Evolutionary conservation across 1,284 basidiomycete genomes (phyloP).

Genomic region (Pyrrhoderma noxium): DNA sequence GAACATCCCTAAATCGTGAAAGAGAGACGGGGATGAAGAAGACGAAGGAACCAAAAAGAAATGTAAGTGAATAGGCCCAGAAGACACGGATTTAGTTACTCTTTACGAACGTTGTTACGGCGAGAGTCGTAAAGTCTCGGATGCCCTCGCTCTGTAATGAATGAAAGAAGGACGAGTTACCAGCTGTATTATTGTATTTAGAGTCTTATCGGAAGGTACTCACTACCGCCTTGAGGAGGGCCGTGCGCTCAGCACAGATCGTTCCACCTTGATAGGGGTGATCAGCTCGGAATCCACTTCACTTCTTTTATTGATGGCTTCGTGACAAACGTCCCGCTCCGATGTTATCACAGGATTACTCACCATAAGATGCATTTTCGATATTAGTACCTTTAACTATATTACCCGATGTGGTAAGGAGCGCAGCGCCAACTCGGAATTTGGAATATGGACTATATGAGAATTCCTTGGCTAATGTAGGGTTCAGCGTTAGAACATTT

Average conservation of each 20-base stretch:
- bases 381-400: constrained; percentile 82
- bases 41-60: not conserved
- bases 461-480: constrained; percentile 46
- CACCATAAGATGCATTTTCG: constrained; percentile 88
- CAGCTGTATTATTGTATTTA: too few species aligned
- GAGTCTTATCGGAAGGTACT: constrained; percentile 26
- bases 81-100: constrained; percentile 58
- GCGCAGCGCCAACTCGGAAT: constrained; percentile 83
- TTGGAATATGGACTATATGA: constrained; percentile 77
- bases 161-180: not conserved
- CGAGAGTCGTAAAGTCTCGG: constrained; percentile 60
- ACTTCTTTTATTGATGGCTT: too few species aligned
- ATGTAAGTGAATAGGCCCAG: not conserved
- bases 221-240: constrained; percentile 80
- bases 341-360: too few species aligned
- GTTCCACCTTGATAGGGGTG: constrained; percentile 44
- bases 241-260: constrained; percentile 87
- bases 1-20: constrained; percentile 46
- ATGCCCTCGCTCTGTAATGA: constrained; percentile 64
- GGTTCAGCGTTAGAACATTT: too few species aligned
- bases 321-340: too few species aligned
- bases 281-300: not conserved
- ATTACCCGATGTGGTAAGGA: constrained; percentile 61
- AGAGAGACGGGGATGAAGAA: not conserved
- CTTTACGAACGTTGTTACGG: constrained; percentile 65